Evolutionary conservation across 2,329 filamentous ascomycete genomes (phyloP), one percentile per base, ranked within the genome.

Genomic region (Fusarium sp.): DNA sequence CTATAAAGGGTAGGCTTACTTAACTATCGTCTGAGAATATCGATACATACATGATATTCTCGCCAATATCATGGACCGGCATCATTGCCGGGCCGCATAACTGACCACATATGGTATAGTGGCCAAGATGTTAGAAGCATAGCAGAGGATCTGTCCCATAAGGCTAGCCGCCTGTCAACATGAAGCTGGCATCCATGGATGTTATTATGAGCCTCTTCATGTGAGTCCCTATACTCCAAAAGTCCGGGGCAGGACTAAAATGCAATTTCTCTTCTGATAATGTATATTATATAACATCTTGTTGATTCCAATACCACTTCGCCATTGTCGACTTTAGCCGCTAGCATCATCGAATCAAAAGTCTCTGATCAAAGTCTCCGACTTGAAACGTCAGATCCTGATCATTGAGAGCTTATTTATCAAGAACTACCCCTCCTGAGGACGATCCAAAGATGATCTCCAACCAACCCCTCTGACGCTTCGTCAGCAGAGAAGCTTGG

Each of bases 401-500:
- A 41, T 49, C 15, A n/a, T n/a, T 33, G n/a, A 23, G 44, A 63
- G 44, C 58, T 60, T 41, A 63, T 48, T 60, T 32, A 42, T 44
- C 11, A 60, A 15, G 20, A 18, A 18, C 23, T n/a, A 50, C 56
- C 48, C 48, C 37, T 41, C 30, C 20, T 23, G 7, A 7, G 48
- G 30, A 18, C n/a, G 11, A n/a, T 35, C 41, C 35, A n/a, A 52
- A 32, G 44, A 33, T 26, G 15, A 61, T 60, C 37, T 35, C 55
- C 45, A 37, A 49, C 12, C n/a, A 48, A 23, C 37, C 14, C 15
- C n/a, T 20, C 44, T 38, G 11, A 23, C 15, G n/a, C 26, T 67
- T 67, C 45, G 65, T 68, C 63, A 67, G 65, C 61, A 48, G 40
- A 33, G 48, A 59, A 46, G 44, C n/a, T 23, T 27, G 33, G 18